Conservation (phyloP, 176 grass and related monocot species). For the Carex myosuroides region DNA sequence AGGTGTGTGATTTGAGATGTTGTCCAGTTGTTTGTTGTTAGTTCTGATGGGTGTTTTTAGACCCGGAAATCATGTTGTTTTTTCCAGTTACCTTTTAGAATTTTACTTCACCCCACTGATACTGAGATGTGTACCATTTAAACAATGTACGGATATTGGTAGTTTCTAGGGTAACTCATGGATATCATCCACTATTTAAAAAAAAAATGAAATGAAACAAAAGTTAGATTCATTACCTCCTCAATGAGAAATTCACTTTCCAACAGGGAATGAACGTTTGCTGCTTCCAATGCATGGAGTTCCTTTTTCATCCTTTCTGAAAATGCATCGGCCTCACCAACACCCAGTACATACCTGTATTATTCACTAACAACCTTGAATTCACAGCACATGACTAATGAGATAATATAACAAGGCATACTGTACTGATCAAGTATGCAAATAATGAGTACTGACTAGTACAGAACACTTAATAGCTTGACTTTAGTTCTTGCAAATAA, state of each 20-base stretch:
- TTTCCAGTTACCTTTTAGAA: not conserved
- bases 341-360: conserved; percentile 96
- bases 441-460: not conserved
- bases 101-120: not conserved
- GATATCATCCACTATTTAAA: not conserved
- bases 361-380: not conserved
- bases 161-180: not conserved
- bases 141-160: not conserved
- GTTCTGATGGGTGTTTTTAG: not conserved
- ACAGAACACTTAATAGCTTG: not conserved
- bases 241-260: conserved; percentile 91
- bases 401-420: not conserved
- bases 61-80: not conserved
- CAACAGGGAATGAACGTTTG: conserved; percentile 91
- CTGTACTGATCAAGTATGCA: not conserved
- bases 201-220: not conserved
- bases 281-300: conserved; percentile 88
- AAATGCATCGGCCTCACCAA: conserved; percentile 98
- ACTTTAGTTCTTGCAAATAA: not conserved
- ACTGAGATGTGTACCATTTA: not conserved
- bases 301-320: conserved; percentile 97
- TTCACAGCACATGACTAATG: not conserved
- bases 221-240: conserved; percentile 49
- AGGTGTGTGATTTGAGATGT: not conserved
- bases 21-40: not conserved